phyloP scores from a whole-genome alignment of 2,329 filamentous ascomycete genomes.

The Fusarium albosuccineum region DNA sequence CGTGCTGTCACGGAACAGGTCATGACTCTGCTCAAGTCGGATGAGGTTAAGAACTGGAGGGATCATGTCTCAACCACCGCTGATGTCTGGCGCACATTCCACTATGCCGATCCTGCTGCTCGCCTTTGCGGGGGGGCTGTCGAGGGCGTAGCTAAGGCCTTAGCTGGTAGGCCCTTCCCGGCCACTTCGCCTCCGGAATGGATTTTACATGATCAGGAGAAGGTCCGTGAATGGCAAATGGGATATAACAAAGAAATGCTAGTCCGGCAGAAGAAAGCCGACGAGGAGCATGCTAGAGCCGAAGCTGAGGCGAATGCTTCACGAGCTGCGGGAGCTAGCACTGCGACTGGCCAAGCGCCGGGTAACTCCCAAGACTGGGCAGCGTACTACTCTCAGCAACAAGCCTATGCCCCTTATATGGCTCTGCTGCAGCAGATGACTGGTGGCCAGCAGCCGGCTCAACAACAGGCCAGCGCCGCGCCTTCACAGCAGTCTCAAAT shows the following conservation, averaged over 20 bases:
- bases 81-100: conserved; percentile 47
- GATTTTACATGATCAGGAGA: conserved; percentile 61
- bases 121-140: conserved; percentile 59
- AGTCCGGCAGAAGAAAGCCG: conserved; percentile 54
- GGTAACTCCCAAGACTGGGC: conserved; percentile 53
- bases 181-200: conserved; percentile 66
- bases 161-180: conserved; percentile 63
- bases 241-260: conserved; percentile 60
- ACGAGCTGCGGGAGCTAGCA: conserved; percentile 38
- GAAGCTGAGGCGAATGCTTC: conserved; percentile 51
- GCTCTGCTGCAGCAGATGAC: conserved; percentile 57
- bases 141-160: conserved; percentile 56
- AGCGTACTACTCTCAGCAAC: conserved; percentile 58
- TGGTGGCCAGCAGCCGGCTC: conserved; percentile 48
- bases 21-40: conserved; percentile 59
- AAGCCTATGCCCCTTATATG: conserved; percentile 59
- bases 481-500: conserved; percentile 47
- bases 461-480: conserved; percentile 21
- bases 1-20: conserved; percentile 57
- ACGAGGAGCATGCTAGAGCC: conserved; percentile 53
- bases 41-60: conserved; percentile 58
- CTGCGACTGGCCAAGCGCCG: conserved; percentile 39
- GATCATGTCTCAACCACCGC: conserved; percentile 56
- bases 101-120: conserved; percentile 59
- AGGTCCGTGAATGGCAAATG: conserved; percentile 65